Evolutionary conservation across 192 early-diverging fungal species (phyloP), one percentile per base, ranked within the genome.

Genomic region (Gigaspora rosea): DNA sequence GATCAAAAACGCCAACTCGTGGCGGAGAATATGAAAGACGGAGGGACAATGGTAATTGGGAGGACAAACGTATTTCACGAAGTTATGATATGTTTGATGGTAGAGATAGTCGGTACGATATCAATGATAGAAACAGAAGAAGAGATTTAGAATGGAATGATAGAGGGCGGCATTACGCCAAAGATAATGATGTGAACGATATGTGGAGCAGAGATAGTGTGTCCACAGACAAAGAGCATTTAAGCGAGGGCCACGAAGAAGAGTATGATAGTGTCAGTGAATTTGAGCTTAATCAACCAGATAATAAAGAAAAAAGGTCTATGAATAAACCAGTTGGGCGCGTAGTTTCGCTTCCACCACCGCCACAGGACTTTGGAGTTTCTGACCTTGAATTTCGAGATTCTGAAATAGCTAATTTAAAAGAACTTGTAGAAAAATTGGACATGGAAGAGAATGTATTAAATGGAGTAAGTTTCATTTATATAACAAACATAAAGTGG

Each of bases 371-470:
- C n/a, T 61, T 73, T 46, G 72, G 57, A 73, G 13, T 48, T 64
- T 6, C 36, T 48, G 59, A 49, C 2, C 10, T 57, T 57, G 71
- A 72, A 18, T 27, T 33, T 46, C 49, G 15, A 12, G 32, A 46
- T n/a, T 41, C 41, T 4, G 73, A 75, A 10, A 18, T 62, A 9
- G 48, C 10, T 18, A 63, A 50, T 32, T 46, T 49, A 8, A 46
- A 49, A 3, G 59, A 63, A 16, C 35, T 75, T 63, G 15, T 75
- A 13, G 59, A 75, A 50, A 75, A 75, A 35, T n/a, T 75, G 22
- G 73, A 75, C 32, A 48, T 63, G 11, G 59, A 75, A 49, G 46
- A 61, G 18, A 16, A 75, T 22, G n/a, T 7, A 11, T 27, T 49
- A 50, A 49, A 33, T 50, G 73, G 63, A 41, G 73, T 75, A 50